Percentiles rank a stretch among this genome's conserved stretches.
Conservation (phyloP, 768 basidiomycete species). For the Amyloporia xantha region DNA sequence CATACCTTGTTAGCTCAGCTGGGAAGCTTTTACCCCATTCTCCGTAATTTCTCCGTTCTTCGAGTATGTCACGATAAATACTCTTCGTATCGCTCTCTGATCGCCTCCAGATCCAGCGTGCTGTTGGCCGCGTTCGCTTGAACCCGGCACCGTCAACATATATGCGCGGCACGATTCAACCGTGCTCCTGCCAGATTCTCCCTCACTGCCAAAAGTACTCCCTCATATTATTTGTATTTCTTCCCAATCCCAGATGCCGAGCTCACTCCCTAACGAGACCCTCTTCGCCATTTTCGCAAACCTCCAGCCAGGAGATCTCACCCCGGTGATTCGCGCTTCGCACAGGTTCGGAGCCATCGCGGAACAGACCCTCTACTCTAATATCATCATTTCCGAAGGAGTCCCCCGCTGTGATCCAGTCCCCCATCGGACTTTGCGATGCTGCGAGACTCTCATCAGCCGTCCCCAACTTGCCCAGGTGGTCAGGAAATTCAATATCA, state of each 20-base stretch:
- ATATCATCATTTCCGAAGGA: conserved; percentile 41
- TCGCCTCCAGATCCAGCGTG: conserved; percentile 9
- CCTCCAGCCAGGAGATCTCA: conserved; percentile 28
- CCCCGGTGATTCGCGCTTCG: conserved; percentile 39
- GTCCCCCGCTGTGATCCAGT: conserved; percentile 35
- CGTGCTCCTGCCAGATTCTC: too few species aligned
- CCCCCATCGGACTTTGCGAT: conserved; percentile 36
- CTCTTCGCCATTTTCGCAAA: conserved; percentile 40
- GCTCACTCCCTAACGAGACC: conserved; percentile 48
- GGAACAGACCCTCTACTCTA: conserved; percentile 53
- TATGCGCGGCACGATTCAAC: neutral
- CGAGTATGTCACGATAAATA: conserved; percentile 4
- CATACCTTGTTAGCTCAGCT: neutral
- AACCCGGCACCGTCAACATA: neutral
- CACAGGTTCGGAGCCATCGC: conserved; percentile 39
- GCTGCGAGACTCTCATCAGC: conserved; percentile 44
- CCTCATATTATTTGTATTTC: neutral
- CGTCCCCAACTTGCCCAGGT: conserved; percentile 40
- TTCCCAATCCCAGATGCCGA: conserved; percentile 4
- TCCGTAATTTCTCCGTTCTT: conserved; percentile 16
- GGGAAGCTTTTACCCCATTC: neutral
- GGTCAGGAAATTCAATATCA: conserved; percentile 42
- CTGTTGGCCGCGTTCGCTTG: neutral
- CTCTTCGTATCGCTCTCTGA: conserved; percentile 10
- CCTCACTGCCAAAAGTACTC: too few species aligned